Evolutionary conservation across 2,329 filamentous ascomycete genomes (phyloP).

Genomic region (Ophiostoma sp.): DNA sequence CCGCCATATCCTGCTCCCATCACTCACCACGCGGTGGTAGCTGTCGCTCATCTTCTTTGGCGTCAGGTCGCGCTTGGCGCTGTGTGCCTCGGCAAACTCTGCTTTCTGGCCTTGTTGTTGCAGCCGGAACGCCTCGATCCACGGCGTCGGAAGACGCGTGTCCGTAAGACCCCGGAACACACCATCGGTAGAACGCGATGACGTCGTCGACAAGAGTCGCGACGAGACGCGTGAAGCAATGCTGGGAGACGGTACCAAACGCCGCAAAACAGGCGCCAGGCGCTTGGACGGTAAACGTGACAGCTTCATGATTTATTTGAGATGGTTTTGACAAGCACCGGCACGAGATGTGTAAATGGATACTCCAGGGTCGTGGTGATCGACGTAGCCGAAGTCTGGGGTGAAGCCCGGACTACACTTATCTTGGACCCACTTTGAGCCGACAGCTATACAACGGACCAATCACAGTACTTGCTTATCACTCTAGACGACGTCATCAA

Average conservation of each 20-base stretch:
- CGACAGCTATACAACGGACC: neutral
- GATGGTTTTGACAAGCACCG: neutral
- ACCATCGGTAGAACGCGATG: slow-evolving; percentile 33
- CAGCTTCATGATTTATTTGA: neutral
- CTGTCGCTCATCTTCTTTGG: slow-evolving; percentile 68
- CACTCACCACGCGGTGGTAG: slow-evolving; percentile 57
- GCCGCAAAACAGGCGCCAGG: neutral
- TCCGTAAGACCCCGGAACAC: slow-evolving; percentile 38
- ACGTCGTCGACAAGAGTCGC: slow-evolving; percentile 19
- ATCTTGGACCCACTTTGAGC: neutral
- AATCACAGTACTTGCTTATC: neutral
- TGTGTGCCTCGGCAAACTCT: slow-evolving; percentile 28
- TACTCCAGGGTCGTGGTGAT: neutral
- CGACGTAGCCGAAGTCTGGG: neutral
- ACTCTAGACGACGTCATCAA: neutral
- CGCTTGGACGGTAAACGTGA: neutral
- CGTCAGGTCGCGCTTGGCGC: slow-evolving; percentile 49
- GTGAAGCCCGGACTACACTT: neutral
- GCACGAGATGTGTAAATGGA: neutral
- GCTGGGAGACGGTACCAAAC: neutral
- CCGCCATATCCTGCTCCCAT: neutral
- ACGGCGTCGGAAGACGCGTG: slow-evolving; percentile 47
- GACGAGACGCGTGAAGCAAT: neutral
- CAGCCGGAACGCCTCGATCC: slow-evolving; percentile 61
- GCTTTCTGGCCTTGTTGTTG: slow-evolving; percentile 42